Base-by-base conservation (phyloP, 192 early-diverging fungal species). In the Funneliformis mosseae region DNA sequence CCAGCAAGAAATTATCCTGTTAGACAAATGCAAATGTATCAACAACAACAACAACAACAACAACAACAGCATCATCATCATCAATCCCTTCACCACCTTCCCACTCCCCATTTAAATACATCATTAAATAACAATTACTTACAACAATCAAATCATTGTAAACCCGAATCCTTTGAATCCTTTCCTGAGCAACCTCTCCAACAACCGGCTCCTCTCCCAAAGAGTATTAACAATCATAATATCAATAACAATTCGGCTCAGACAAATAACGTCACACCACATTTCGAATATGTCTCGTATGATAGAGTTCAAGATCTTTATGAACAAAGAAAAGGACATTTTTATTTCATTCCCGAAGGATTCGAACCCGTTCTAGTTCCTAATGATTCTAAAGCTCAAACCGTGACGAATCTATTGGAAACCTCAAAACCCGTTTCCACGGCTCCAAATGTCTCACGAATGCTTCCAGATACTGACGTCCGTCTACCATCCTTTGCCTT, bases 221-320 rank as follows among this genome's bases (percentile, higher is more conserved):
- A 55, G 48, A 55, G 18, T 55, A 55, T 18, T 55, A 55, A 55
- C 3, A 55, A 14, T 18, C 14, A 3, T 0, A 55, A 16, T 55
- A 12, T 16, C 3, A 55, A 18, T 55, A 55, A 16, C 14, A 55
- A 55, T 55, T 33, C 33, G 33, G 3, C 3, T 3, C 33, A 33
- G 33, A 33, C 33, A 0, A 55, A 55, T 55, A 55, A 5, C 5
- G 0, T 0, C 5, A 0, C 48, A 18, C 74, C 74, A 21, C 25
- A 75, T 75, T 75, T 75, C 38, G 74, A 75, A 55, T 59, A 60
- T 12, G 45, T 75, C 16, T 75, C 74, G 21, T 75, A 75, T n/a
- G 74, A 75, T 60, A 75, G 25, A 59, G 27, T 75, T 75, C 74
- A 75, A 75, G 74, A 75, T 75, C 48, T 75, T 3, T 75, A 75